phyloP scores from a whole-genome alignment of 768 basidiomycete genomes.

The Lactifluus pinguis region DNA sequence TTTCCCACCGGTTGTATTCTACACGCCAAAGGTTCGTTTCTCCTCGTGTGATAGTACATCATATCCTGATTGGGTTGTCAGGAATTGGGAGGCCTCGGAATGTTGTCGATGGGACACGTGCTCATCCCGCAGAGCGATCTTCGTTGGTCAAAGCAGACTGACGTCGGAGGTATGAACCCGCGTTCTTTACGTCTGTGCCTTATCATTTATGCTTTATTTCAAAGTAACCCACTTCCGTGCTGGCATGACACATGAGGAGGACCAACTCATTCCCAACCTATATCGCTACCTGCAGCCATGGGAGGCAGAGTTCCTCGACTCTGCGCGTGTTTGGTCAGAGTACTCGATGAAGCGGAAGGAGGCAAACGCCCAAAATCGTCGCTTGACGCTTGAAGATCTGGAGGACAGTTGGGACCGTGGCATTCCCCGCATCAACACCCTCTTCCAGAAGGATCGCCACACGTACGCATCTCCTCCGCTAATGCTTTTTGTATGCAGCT shows the following conservation, averaged over 20 bases:
- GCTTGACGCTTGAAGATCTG: conserved; percentile 92
- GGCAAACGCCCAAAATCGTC: conserved; percentile 96
- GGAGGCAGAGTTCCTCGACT: conserved; percentile 97
- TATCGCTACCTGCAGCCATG: conserved; percentile 96
- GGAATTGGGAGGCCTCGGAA: conserved; percentile 96
- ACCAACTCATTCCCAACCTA: conserved; percentile 92
- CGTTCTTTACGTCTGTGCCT: not conserved
- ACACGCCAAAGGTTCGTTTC: conserved; percentile 71
- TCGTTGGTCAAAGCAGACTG: conserved; percentile 97
- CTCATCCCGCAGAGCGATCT: conserved; percentile 97
- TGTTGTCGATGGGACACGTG: conserved; percentile 99
- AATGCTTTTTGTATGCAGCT: not conserved
- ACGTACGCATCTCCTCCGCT: conserved; percentile 42
- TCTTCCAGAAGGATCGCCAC: conserved; percentile 98
- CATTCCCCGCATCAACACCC: conserved; percentile 95
- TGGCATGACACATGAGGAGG: conserved; percentile 94
- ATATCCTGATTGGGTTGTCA: conserved; percentile 22
- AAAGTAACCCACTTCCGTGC: conserved; percentile 97
- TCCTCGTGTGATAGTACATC: not conserved
- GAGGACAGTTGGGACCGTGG: conserved; percentile 99
- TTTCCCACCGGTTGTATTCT: conserved; percentile 95
- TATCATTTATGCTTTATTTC: not conserved
- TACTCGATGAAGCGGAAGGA: conserved; percentile 99
- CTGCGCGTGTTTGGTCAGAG: conserved; percentile 97
- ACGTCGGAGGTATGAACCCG: conserved; percentile 60